Evolutionary conservation across 805 yeast genomes (phyloP).

Genomic region (Yarrowia sp.): DNA sequence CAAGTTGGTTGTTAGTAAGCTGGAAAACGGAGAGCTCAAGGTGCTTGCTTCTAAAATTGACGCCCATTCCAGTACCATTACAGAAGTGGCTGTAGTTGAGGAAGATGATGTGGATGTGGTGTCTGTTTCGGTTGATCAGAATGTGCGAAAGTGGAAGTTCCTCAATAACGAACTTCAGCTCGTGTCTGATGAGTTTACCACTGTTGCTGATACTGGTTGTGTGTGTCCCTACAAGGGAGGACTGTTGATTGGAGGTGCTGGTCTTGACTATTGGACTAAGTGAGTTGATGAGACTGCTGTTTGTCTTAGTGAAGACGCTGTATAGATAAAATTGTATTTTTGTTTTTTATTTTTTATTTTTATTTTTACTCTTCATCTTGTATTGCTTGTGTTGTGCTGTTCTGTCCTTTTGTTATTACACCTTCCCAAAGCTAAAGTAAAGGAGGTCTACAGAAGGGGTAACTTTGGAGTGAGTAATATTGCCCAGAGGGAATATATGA

Average conservation of each 20-base stretch:
- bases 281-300: background rate
- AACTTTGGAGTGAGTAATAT: too few species aligned
- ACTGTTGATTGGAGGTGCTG: slow-evolving; percentile 73
- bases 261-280: slow-evolving; percentile 51
- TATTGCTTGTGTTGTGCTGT: too few species aligned
- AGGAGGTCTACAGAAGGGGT: too few species aligned
- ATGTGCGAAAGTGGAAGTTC: slow-evolving; percentile 61
- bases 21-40: slow-evolving; percentile 39
- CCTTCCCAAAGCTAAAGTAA: too few species aligned
- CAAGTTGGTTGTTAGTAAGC: slow-evolving; percentile 49
- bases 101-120: slow-evolving; percentile 40
- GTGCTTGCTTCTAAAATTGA: slow-evolving; percentile 40
- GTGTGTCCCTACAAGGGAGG: slow-evolving; percentile 41
- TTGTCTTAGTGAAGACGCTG: too few species aligned
- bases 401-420: too few species aligned
- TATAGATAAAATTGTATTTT: too few species aligned
- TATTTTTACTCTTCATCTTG: too few species aligned
- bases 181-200: slow-evolving; percentile 55
- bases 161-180: slow-evolving; percentile 37
- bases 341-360: too few species aligned
- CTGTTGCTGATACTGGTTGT: slow-evolving; percentile 87
- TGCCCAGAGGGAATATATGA: too few species aligned
- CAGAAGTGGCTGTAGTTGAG: slow-evolving; percentile 48
- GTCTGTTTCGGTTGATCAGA: slow-evolving; percentile 83
- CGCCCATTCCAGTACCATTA: slow-evolving; percentile 88